These are phyloP conservation scores for Ophiostoma triangulosporum DNA, from an alignment of 2,329 filamentous ascomycete genomes.

Conservation along the genomic window DNA sequence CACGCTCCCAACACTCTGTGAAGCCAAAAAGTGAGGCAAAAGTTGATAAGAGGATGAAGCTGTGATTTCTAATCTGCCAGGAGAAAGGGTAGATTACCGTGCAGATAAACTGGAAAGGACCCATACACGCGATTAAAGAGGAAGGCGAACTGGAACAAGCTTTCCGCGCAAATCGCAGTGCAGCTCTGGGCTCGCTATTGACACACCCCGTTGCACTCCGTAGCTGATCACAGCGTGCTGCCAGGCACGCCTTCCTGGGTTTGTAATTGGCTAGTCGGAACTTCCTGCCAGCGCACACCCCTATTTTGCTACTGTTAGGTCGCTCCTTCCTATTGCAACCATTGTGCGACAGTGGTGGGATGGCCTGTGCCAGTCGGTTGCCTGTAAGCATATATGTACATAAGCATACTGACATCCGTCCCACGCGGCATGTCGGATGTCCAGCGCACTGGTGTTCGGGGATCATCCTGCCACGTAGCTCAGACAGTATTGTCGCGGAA, in stretches of 20 bases:
- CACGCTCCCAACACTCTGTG: not conserved
- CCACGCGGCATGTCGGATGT: constrained; percentile 7
- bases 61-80: not conserved
- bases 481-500: too few species aligned
- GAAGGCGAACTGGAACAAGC: not conserved
- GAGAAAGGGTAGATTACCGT: not conserved
- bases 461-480: too few species aligned
- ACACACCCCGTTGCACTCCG: too few species aligned
- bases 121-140: not conserved
- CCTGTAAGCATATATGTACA: too few species aligned
- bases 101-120: not conserved
- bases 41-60: not conserved
- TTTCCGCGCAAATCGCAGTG: not conserved
- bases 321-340: not conserved
- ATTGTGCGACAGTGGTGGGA: too few species aligned
- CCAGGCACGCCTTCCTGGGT: not conserved
- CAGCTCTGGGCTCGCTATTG: not conserved
- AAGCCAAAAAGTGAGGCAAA: not conserved
- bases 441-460: constrained; percentile 1
- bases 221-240: not conserved
- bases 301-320: not conserved
- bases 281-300: not conserved
- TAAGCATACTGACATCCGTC: not conserved
- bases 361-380: too few species aligned
- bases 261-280: not conserved